phyloP scores from a whole-genome alignment of 805 yeast species.

The Kodamaea kaohsiungensis region DNA sequence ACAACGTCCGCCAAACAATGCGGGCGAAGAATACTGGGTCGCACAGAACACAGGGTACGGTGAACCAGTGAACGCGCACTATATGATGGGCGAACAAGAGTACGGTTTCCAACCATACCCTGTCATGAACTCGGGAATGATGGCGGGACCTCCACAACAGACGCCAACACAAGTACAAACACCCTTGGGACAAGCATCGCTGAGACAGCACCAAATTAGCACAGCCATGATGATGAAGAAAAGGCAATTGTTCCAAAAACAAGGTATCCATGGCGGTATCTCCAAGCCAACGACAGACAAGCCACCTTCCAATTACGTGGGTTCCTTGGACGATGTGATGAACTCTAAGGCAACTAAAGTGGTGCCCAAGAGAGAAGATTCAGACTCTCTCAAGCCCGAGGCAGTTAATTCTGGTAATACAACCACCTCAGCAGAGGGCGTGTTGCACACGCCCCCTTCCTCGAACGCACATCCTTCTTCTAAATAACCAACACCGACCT shows the following conservation, averaged over 20 bases:
- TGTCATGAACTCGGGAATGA: constrained; percentile 17
- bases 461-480: constrained; percentile 8
- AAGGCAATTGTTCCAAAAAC: constrained; percentile 23
- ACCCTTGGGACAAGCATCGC: constrained; percentile 18
- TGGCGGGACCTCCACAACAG: constrained; percentile 4
- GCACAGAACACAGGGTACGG: constrained; percentile 11
- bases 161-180: constrained; percentile 8
- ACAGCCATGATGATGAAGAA: constrained; percentile 36
- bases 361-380: constrained; percentile 7
- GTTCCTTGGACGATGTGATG: constrained; percentile 12
- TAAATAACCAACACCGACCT: constrained; percentile 9
- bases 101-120: constrained; percentile 13
- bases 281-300: constrained; percentile 8
- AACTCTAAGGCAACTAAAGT: constrained; percentile 12
- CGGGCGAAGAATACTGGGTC: constrained; percentile 19
- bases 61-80: constrained; percentile 15
- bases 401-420: constrained; percentile 1
- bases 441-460: constrained; percentile 15
- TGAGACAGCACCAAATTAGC: constrained; percentile 34
- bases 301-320: neutral
- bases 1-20: neutral
- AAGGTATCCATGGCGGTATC: constrained; percentile 4
- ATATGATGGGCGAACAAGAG: constrained; percentile 9
- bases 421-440: constrained; percentile 4
- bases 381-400: constrained; percentile 3